Conservation (phyloP, 768 basidiomycete species). For the Lanmaoa pseudosensibilis region DNA sequence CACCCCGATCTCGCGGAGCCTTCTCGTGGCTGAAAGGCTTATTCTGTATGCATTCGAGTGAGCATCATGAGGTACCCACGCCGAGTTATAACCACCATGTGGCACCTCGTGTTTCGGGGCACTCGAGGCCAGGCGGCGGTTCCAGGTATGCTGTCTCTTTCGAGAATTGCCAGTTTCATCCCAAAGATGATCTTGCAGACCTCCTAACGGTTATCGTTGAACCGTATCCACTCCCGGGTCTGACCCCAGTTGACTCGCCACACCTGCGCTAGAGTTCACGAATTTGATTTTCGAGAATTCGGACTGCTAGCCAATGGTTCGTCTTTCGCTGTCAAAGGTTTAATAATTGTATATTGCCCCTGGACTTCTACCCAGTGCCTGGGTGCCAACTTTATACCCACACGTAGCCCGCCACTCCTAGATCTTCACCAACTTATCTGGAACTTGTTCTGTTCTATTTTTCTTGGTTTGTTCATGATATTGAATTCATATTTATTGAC, state of each 20-base stretch:
- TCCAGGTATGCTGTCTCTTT: neutral
- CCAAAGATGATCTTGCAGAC: neutral
- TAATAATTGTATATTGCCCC: neutral
- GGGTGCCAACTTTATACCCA: neutral
- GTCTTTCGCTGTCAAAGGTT: neutral
- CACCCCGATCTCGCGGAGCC: neutral
- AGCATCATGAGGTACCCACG: neutral
- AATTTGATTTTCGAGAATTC: neutral
- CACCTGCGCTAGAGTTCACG: neutral
- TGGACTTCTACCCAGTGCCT: neutral
- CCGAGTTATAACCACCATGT: neutral
- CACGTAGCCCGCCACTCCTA: neutral
- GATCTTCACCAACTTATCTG: neutral
- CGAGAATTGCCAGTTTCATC: neutral
- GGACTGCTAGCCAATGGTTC: neutral
- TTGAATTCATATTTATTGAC: neutral
- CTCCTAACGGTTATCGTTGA: neutral
- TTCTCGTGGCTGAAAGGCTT: neutral
- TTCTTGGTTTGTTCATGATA: neutral
- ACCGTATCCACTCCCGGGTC: neutral
- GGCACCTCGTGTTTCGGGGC: neutral
- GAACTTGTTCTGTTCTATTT: neutral
- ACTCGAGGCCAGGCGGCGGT: neutral
- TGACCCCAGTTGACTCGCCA: neutral
- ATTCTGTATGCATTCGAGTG: neutral